Evolutionary conservation across 1,139 yeast species (phyloP), one percentile per base, ranked within the genome.

Genomic region (Diutina pseudorugosa): DNA sequence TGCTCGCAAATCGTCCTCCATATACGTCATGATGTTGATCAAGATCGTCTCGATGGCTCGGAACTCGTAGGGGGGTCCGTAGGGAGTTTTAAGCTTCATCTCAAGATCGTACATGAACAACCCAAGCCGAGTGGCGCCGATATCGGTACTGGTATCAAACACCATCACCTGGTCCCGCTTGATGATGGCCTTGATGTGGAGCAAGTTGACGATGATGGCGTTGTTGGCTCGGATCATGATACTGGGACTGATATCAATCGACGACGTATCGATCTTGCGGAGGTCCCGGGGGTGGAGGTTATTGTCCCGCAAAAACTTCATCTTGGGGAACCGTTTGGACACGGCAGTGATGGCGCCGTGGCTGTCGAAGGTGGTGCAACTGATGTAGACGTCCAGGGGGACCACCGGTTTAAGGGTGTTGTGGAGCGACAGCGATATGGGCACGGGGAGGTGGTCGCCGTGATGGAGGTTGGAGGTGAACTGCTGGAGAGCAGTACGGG

Each of bases 11-110:
- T 94, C 98, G 1, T 94, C 83, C 55, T 89, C 94, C 47, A 94
- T 68, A 54, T 87, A 85, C 11, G 93, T 81, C 67, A 90, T 80
- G 1, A 91, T 95, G 56, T 88, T 85, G 50, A 91, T 83, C 57
- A 94, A 76, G 14, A 94, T 88, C 0, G 94, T 82, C 63, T 94
- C 98, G 50, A 94, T 67, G 0, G 96, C 98, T 50, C 94, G 74
- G 65, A 91, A 85, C 63, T 94, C 99, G 66, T 87, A 94, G 45
- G 63, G 60, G 62, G 65, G 70, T 56, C 70, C 65, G 27, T 45
- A 45, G 2, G 70, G 65, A 6, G 67, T 62, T 23, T 83, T 82
- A 54, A 94, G 72, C 65, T 88, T 88, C 59, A 86, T 82, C 59
- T 89, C 95, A 54, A 94, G 69, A 64, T 89, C 97, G 62, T 88